Conservation (phyloP, 352 stramenopile species). For the Phytophthora multivora region DNA sequence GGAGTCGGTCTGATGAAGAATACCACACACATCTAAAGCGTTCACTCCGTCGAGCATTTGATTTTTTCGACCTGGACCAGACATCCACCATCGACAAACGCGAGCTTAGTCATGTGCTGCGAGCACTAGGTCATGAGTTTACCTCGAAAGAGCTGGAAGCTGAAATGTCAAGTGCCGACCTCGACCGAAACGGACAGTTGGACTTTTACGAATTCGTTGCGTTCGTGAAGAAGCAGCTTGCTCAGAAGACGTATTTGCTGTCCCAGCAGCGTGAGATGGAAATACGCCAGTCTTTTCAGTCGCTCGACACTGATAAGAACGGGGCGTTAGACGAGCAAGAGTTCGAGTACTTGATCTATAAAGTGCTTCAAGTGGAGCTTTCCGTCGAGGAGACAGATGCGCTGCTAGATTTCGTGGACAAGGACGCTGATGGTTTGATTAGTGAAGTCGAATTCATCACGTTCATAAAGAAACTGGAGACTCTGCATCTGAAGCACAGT, state of each 20-base stretch:
- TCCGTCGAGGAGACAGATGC: conserved; percentile 76
- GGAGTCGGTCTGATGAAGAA: conserved; percentile 56
- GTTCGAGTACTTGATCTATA: conserved; percentile 80
- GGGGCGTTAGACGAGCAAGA: conserved; percentile 70
- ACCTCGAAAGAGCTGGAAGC: conserved; percentile 64
- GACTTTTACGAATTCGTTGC: conserved; percentile 80
- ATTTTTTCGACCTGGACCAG: conserved; percentile 81
- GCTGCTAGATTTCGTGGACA: conserved; percentile 72
- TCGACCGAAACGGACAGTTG: conserved; percentile 68
- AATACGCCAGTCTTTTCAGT: conserved; percentile 75
- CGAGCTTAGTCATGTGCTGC: conserved; percentile 68
- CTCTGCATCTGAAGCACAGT: conserved; percentile 45
- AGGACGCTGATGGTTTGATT: conserved; percentile 62
- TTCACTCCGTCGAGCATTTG: conserved; percentile 66
- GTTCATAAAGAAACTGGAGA: conserved; percentile 77
- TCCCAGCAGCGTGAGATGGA: conserved; percentile 71
- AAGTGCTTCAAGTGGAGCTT: conserved; percentile 74
- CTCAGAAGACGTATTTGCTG: conserved; percentile 60
- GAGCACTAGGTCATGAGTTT: conserved; percentile 74
- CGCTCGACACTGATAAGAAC: conserved; percentile 69
- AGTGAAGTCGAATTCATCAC: conserved; percentile 74
- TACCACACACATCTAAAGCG: conserved; percentile 68
- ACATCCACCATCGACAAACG: conserved; percentile 74
- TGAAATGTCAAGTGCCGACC: conserved; percentile 62
- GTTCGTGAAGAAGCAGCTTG: conserved; percentile 70